Evolutionary conservation across 164 flowering plant species (phyloP).

Genomic region (Nymphaea colorata): DNA sequence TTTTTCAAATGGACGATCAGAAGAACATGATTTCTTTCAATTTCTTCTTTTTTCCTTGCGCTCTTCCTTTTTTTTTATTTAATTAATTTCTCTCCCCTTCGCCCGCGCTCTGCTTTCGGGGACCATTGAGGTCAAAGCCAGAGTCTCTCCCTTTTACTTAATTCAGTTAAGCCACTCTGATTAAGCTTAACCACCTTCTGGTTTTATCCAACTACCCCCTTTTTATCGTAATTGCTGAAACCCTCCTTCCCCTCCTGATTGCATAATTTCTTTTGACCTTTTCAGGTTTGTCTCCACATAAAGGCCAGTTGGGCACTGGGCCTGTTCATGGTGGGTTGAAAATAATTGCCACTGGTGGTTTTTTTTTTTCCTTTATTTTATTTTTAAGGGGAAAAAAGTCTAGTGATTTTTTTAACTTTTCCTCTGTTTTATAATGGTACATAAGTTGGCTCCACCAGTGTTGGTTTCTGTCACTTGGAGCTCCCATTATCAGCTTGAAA

Average conservation of each 20-base stretch:
- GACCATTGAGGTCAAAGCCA: not conserved
- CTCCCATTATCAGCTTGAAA: no score
- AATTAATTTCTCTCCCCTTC: no score
- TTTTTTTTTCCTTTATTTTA: no score
- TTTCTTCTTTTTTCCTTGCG: not conserved
- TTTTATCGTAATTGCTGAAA: not conserved
- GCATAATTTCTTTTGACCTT: not conserved
- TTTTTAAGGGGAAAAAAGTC: no score
- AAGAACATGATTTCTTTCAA: not conserved
- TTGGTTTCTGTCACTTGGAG: not conserved
- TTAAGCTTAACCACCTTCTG: no score
- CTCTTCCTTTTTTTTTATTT: no score
- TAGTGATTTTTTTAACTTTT: no score
- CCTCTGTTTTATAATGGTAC: not conserved
- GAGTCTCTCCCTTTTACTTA: not conserved
- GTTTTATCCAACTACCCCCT: not conserved
- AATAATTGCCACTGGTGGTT: not conserved
- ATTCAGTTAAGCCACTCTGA: not conserved
- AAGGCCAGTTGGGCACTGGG: not conserved
- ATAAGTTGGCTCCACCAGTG: not conserved
- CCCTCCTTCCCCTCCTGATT: not conserved
- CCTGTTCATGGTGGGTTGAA: not conserved
- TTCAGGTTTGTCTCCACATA: not conserved
- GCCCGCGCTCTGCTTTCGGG: not conserved
- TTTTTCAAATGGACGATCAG: not conserved